These are phyloP conservation scores for Neurospora crassa DNA, from an alignment of 2,329 filamentous ascomycete genomes.

Conservation along the genomic window DNA sequence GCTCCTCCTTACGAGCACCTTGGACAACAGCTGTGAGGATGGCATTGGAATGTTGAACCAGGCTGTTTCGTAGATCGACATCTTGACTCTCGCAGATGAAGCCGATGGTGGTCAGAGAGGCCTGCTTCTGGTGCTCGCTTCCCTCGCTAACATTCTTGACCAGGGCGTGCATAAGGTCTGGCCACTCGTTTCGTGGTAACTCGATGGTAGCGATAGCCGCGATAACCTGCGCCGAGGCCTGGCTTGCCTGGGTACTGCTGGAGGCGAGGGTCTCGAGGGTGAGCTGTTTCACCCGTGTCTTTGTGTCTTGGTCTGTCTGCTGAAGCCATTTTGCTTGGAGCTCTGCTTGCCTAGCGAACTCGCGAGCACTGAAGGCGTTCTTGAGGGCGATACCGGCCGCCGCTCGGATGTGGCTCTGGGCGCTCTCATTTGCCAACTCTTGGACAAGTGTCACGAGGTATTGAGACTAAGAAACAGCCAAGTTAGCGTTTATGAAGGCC, in stretches of 20 bases:
- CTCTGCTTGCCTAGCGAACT: constrained; percentile 76
- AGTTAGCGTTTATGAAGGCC: constrained; percentile 7
- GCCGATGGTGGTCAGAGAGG: constrained; percentile 90
- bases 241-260: constrained; percentile 70
- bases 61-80: constrained; percentile 67
- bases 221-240: constrained; percentile 88
- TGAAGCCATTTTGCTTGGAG: constrained; percentile 90
- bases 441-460: constrained; percentile 90
- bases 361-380: constrained; percentile 94
- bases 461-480: constrained; percentile 52
- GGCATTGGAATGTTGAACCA: constrained; percentile 86
- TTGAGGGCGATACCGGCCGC: constrained; percentile 95
- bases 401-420: constrained; percentile 75
- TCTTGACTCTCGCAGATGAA: constrained; percentile 98
- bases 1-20: constrained; percentile 92
- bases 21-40: constrained; percentile 97
- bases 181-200: constrained; percentile 87
- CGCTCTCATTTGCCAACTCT: constrained; percentile 85
- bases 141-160: constrained; percentile 90
- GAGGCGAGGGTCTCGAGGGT: constrained; percentile 83
- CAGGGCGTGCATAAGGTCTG: constrained; percentile 76
- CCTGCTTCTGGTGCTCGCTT: constrained; percentile 81
- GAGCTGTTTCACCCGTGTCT: constrained; percentile 78
- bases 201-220: constrained; percentile 92
- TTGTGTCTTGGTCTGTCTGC: constrained; percentile 71